These are phyloP conservation scores for Toxoplasma gondii DNA, from an alignment of 169 alveolate species.

Conservation along the genomic window DNA sequence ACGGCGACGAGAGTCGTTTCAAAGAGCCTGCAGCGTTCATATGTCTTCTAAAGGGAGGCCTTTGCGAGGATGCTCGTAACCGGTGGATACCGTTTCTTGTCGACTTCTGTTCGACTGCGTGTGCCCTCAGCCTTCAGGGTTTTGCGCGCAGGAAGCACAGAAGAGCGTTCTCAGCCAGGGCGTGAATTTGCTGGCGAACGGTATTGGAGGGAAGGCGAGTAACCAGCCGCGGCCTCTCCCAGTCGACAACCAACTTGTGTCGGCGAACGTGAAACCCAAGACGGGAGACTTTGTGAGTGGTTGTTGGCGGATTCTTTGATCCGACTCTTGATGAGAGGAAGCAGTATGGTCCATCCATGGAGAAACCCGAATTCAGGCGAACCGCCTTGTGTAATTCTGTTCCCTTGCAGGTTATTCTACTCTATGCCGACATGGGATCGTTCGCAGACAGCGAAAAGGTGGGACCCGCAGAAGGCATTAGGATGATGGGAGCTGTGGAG, in stretches of 20 bases:
- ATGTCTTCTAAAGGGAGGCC: not conserved
- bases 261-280: not conserved
- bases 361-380: no score
- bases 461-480: not conserved
- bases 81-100: no score
- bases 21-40: not conserved
- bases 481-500: slow-evolving; percentile 18
- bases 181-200: slow-evolving; percentile 26
- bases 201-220: slow-evolving; percentile 18
- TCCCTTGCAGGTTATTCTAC: not conserved
- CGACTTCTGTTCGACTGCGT: no score
- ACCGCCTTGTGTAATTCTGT: not conserved
- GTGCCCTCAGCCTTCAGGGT: not conserved
- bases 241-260: slow-evolving; percentile 18
- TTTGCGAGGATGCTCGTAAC: no score
- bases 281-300: slow-evolving; percentile 37
- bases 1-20: not conserved
- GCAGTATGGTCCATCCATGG: no score
- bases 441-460: not conserved
- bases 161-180: slow-evolving; percentile 33
- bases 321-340: no score
- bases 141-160: slow-evolving; percentile 13
- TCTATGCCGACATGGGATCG: slow-evolving; percentile 14
- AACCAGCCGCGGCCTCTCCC: slow-evolving; percentile 41
- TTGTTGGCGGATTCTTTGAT: not conserved